Conservation (phyloP, 805 yeast species). For the Debaryomyces castellii region DNA sequence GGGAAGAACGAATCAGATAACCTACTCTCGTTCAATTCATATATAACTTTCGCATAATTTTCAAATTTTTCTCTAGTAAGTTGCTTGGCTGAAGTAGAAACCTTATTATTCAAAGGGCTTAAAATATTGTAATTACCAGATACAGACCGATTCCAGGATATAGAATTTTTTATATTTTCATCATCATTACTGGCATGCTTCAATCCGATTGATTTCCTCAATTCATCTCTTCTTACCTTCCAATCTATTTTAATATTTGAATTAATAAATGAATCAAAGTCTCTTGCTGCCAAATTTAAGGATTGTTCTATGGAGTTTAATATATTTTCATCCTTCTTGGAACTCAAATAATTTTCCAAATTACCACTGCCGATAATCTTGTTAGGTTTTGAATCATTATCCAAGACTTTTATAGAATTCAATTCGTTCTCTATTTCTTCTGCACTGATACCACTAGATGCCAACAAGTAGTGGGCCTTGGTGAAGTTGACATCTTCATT, state of each 20-base stretch:
- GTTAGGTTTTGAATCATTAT: constrained; percentile 3
- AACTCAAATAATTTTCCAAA: constrained; percentile 61
- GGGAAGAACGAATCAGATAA: constrained; percentile 53
- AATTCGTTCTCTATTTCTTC: constrained; percentile 74
- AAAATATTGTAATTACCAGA: constrained; percentile 33
- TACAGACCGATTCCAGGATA: constrained; percentile 35
- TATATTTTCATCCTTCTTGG: constrained; percentile 80
- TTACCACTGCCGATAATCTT: constrained; percentile 17
- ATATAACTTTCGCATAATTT: constrained; percentile 68
- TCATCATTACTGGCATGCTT: constrained; percentile 7
- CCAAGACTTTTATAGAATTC: constrained; percentile 22
- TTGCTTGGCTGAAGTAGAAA: constrained; percentile 24
- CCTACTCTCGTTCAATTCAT: constrained; percentile 69
- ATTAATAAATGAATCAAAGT: constrained; percentile 76
- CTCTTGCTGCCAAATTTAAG: constrained; percentile 68
- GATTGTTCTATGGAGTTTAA: constrained; percentile 81
- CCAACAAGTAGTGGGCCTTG: constrained; percentile 83
- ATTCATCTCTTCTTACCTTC: constrained; percentile 72
- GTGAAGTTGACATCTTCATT: constrained; percentile 47
- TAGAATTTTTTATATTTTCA: constrained; percentile 17
- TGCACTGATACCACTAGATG: constrained; percentile 84
- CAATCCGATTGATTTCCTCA: constrained; percentile 71
- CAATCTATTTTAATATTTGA: constrained; percentile 79
- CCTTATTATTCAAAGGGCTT: constrained; percentile 25
- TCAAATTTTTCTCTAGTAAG: constrained; percentile 61